phyloP scores from a whole-genome alignment of 1,139 yeast species.

The Hansenula lynferdii region DNA sequence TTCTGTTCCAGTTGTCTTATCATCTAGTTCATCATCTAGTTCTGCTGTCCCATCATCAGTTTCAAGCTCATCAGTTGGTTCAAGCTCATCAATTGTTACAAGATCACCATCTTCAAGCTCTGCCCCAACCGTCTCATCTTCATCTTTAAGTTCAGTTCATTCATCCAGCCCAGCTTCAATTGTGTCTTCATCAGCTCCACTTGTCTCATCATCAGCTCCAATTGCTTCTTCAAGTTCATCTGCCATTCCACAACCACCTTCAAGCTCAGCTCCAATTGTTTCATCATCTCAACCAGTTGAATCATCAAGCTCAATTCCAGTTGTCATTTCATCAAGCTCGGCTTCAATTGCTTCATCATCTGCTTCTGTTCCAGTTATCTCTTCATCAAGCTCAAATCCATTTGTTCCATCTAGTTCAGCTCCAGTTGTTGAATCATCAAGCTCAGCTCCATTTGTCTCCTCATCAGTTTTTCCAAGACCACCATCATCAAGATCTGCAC shows the following conservation, averaged over 20 bases:
- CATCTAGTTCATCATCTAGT: neutral
- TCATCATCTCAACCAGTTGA: neutral
- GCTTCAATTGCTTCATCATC: neutral
- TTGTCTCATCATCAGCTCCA: neutral
- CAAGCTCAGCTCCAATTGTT: neutral
- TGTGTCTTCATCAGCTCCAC: neutral
- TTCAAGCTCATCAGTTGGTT: neutral
- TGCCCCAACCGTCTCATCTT: too few species aligned
- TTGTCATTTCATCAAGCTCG: neutral
- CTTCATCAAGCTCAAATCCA: too few species aligned
- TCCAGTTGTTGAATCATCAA: neutral
- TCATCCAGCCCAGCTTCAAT: too few species aligned
- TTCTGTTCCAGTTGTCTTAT: neutral
- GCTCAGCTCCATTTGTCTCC: neutral
- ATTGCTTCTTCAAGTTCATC: neutral
- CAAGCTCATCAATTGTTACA: too few species aligned
- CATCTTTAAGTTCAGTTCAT: too few species aligned
- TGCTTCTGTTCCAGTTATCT: neutral
- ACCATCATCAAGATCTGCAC: too few species aligned
- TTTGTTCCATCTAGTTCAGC: neutral
- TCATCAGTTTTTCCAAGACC: neutral
- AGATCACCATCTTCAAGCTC: neutral
- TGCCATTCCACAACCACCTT: neutral
- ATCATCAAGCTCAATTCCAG: neutral
- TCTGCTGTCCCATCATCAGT: constrained; percentile 1